Base-by-base conservation (phyloP, 2,329 filamentous ascomycete species). In the Penicillium sp. region DNA sequence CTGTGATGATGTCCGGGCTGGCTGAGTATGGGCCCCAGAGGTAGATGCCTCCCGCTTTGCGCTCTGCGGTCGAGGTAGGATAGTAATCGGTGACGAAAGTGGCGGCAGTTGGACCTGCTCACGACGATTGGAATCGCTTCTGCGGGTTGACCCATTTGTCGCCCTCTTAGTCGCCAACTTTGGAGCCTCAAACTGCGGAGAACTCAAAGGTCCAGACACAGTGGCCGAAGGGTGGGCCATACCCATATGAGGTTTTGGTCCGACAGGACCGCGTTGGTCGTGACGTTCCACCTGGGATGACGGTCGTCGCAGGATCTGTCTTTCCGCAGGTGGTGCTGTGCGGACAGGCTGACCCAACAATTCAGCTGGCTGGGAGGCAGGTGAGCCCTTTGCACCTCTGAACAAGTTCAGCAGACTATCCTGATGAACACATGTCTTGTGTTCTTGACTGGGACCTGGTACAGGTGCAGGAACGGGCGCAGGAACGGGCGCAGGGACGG, bases 271-370 rank as follows among this genome's bases (percentile, higher is more conserved):
- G 33, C 53, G 50, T 47, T 67, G 61, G 41, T 64, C 66, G 35
- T 51, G 52, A 27, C 22, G 27, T 4, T n/a, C 24, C 54, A 41
- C 51, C 56, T 64, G 39, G 41, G 63, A 49, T 55, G 60, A 41
- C 40, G 70, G 64, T 31, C 74, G 70, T 54, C 74, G 73, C 36
- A 76, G 66, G 50, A 75, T 74, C 14, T 73, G 72, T 36, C 68
- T 72, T n/a, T 62, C 62, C 13, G 59, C 27, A 36, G 57, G 46
- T 1, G 55, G 55, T 22, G 56, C 61, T 6, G 73, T 71, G 14
- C 77, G 75, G 2, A 70, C 72, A n/a, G 78, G 74, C 18, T 78
- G 75, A 18, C 76, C 80, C 39, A 79, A 77, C 18, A 83, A 65
- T 62, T 83, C 81, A 2, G 67, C 73, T 46, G 69, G 67, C n/a